Conservation (phyloP, 306 rosid genomes). For the Lotus japonicus region DNA sequence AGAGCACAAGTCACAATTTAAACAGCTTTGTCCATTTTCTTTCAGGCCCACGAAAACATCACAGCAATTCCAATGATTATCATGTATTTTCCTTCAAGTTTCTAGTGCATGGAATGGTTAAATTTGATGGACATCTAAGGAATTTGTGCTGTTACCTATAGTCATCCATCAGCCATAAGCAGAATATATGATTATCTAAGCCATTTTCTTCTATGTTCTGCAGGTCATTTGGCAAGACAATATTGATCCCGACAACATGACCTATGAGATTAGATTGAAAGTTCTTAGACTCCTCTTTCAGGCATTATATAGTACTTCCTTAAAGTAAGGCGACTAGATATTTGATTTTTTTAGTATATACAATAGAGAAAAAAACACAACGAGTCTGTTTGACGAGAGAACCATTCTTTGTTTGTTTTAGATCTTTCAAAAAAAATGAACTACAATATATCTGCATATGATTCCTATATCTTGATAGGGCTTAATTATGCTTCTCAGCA, state of each 20-base stretch:
- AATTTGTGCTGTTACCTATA: constrained; percentile 11
- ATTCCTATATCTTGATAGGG: no score
- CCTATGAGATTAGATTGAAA: constrained; percentile 69
- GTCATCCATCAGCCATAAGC: constrained; percentile 16
- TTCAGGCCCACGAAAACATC: constrained; percentile 85
- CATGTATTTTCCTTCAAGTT: constrained; percentile 57
- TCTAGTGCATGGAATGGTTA: constrained; percentile 19
- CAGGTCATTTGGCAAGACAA: constrained; percentile 95
- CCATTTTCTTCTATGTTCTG: constrained; percentile 23
- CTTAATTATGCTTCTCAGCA: no score
- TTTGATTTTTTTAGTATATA: constrained; percentile 6
- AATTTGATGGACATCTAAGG: constrained; percentile 4
- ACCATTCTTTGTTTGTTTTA: no score
- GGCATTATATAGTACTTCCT: constrained; percentile 5
- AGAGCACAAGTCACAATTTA: constrained; percentile 1
- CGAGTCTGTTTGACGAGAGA: no score
- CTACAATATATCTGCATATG: no score
- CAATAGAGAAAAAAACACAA: no score
- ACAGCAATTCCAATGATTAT: constrained; percentile 57
- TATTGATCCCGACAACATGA: constrained; percentile 85
- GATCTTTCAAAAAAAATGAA: no score
- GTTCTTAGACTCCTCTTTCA: neutral
- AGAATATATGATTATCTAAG: constrained; percentile 21
- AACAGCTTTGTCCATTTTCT: constrained; percentile 9
- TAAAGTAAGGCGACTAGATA: constrained; percentile 2